Conservation (phyloP, 2,329 filamentous ascomycete species). For the Xylaria hypoxylon region DNA sequence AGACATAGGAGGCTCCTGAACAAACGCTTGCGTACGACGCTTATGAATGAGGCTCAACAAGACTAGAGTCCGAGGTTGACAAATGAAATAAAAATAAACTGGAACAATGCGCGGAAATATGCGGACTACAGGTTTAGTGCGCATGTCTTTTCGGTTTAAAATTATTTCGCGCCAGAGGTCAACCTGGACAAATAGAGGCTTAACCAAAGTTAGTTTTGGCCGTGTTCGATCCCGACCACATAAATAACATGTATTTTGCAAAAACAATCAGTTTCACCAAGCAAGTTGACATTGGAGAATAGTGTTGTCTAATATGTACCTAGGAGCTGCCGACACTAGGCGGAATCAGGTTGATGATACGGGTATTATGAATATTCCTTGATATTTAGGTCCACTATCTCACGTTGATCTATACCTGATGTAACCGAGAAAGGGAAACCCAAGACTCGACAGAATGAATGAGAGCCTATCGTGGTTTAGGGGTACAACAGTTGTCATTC, state of each 20-base stretch:
- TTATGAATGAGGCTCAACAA: background rate
- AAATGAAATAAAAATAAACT: background rate
- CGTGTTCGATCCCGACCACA: background rate
- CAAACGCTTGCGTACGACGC: background rate
- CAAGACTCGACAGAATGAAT: background rate
- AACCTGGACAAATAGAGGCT: background rate
- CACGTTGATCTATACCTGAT: constrained; percentile 1
- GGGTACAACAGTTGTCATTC: constrained; percentile 27
- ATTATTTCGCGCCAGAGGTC: too few species aligned
- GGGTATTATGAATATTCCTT: background rate
- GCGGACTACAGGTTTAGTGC: background rate
- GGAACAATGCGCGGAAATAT: background rate
- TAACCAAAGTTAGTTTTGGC: background rate
- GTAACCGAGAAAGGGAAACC: background rate
- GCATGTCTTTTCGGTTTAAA: too few species aligned
- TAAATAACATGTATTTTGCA: background rate
- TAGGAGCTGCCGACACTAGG: constrained; percentile 1
- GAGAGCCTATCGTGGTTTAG: constrained; percentile 7
- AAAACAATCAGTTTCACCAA: background rate
- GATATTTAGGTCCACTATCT: constrained; percentile 2
- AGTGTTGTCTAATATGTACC: background rate
- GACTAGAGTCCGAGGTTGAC: background rate
- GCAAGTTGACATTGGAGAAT: background rate
- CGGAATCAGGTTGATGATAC: background rate
- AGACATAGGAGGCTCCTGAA: constrained; percentile 2